These are phyloP conservation scores for Chrysosporium queenslandicum DNA, from an alignment of 2,329 filamentous ascomycete genomes.

Conservation along the genomic window DNA sequence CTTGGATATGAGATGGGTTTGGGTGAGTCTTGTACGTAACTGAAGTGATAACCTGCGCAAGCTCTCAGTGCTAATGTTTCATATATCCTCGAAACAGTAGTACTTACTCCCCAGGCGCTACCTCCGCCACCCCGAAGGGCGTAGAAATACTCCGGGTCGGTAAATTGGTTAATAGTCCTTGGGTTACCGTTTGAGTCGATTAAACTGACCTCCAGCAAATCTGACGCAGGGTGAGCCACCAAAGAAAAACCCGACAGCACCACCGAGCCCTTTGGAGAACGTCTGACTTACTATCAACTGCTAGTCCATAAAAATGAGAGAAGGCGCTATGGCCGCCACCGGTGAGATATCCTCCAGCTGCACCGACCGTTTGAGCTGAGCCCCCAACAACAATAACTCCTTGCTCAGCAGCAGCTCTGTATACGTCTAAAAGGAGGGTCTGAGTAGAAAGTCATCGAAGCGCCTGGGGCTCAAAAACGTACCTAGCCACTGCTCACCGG, in stretches of 20 bases:
- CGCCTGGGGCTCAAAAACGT: background rate
- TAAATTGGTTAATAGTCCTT: constrained; percentile 21
- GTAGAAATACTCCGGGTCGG: constrained; percentile 23
- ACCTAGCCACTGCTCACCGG: constrained; percentile 24
- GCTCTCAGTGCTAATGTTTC: background rate
- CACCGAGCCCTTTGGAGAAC: background rate
- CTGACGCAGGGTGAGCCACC: constrained; percentile 6
- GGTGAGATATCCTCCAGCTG: constrained; percentile 24
- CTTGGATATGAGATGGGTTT: constrained; percentile 24
- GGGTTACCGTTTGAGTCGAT: constrained; percentile 19
- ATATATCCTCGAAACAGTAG: background rate
- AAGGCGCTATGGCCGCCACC: constrained; percentile 24
- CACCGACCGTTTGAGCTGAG: constrained; percentile 22
- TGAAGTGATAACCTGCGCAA: constrained; percentile 18
- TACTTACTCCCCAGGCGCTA: constrained; percentile 22
- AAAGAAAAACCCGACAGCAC: background rate
- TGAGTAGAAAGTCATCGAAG: background rate
- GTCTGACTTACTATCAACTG: constrained; percentile 21
- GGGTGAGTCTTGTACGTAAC: constrained; percentile 23
- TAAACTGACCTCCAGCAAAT: constrained; percentile 21
- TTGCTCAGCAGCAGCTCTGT: constrained; percentile 20
- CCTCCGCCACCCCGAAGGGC: constrained; percentile 23
- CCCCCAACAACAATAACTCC: constrained; percentile 22
- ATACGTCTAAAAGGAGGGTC: constrained; percentile 18
- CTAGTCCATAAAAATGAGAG: constrained; percentile 22